Conservation (phyloP, 2,329 filamentous ascomycete genomes). For the Plenodomus tracheiphilus region DNA sequence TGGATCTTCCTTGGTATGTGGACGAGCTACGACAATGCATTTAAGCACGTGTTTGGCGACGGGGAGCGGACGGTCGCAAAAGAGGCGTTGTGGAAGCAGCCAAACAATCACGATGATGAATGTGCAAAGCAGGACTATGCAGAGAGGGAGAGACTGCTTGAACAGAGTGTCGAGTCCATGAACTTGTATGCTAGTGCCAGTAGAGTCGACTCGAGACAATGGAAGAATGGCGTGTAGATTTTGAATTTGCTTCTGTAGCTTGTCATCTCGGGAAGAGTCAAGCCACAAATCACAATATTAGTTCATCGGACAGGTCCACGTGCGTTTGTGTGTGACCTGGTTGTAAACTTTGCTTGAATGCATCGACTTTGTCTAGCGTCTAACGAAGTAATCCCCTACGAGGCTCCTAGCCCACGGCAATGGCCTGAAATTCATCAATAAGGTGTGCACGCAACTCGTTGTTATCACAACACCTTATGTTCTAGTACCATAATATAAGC, state of each 20-base stretch:
- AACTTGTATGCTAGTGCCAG: background rate
- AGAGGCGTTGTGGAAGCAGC: constrained; percentile 9
- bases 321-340: too few relatives aligned
- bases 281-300: too few relatives aligned
- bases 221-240: background rate
- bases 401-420: too few relatives aligned
- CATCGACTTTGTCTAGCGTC: background rate
- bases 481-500: too few relatives aligned
- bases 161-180: constrained; percentile 7
- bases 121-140: constrained; percentile 6
- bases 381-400: too few relatives aligned
- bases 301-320: too few relatives aligned
- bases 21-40: constrained; percentile 65
- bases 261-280: too few relatives aligned
- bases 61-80: constrained; percentile 68
- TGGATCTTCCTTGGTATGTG: constrained; percentile 63
- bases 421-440: too few relatives aligned
- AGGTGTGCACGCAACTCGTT: too few relatives aligned
- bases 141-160: constrained; percentile 14
- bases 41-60: constrained; percentile 76
- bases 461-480: too few relatives aligned
- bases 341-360: background rate
- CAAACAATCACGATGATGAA: background rate
- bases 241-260: too few relatives aligned
- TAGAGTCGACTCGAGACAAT: background rate